Percentiles rank a stretch among this genome's conserved stretches.
phyloP scores from a whole-genome alignment of 495 filamentous ascomycete species.

The Lindgomyces ingoldianus region DNA sequence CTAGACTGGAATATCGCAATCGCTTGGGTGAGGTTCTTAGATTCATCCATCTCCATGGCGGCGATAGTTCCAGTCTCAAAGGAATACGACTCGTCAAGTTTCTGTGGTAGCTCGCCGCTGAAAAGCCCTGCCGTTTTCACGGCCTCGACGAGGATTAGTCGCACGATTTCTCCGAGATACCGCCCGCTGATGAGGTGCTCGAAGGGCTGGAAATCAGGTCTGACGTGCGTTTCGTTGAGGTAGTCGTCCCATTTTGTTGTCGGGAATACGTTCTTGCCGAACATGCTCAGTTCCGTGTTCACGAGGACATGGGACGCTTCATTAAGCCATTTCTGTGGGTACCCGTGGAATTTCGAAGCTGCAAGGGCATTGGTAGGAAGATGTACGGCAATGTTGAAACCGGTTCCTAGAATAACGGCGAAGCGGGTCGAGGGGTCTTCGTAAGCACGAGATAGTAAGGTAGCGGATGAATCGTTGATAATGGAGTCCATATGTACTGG shows the following conservation, averaged over 20 bases:
- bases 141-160: slow-evolving; percentile 55
- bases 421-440: slow-evolving; percentile 45
- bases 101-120: slow-evolving; percentile 57
- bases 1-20: slow-evolving; percentile 53
- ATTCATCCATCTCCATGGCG: slow-evolving; percentile 59
- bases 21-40: slow-evolving; percentile 50
- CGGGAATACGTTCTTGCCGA: slow-evolving; percentile 47
- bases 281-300: slow-evolving; percentile 52
- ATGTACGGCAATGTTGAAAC: slow-evolving; percentile 49
- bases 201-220: slow-evolving; percentile 51
- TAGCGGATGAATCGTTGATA: slow-evolving; percentile 49
- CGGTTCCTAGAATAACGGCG: slow-evolving; percentile 50
- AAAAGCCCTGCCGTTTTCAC: slow-evolving; percentile 57
- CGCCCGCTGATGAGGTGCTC: slow-evolving; percentile 56
- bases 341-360: slow-evolving; percentile 42
- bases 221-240: slow-evolving; percentile 44
- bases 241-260: slow-evolving; percentile 48
- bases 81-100: slow-evolving; percentile 55
- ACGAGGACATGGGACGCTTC: slow-evolving; percentile 47
- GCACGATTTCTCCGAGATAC: slow-evolving; percentile 60
- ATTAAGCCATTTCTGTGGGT: slow-evolving; percentile 44
- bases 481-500: slow-evolving; percentile 48
- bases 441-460: slow-evolving; percentile 49
- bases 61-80: slow-evolving; percentile 64
- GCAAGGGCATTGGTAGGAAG: slow-evolving; percentile 44